Evolutionary conservation across 805 yeast genomes (phyloP), one percentile per base, ranked within the genome.

Genomic region (Kodamaea leandrae): DNA sequence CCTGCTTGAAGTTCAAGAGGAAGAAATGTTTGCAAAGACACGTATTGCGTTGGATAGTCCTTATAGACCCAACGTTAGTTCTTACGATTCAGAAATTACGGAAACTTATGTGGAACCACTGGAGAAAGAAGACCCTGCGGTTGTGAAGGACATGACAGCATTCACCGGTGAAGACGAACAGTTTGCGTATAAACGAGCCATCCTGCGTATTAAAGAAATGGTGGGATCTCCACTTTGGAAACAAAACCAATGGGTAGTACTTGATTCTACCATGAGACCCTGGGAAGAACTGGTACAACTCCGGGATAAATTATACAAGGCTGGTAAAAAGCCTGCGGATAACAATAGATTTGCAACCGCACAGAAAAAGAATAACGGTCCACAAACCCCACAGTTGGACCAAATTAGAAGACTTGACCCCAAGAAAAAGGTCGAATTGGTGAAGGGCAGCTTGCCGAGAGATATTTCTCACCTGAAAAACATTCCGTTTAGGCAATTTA

Each of bases 161-260:
- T 83, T 83, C 51, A 83, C 88, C 0, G 90, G 90, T 17, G 87
- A 83, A 51, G 90, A 83, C 58, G 90, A 83, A 54, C 73, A 72
- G 61, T 83, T 83, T 60, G 88, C 90, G 3, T 83, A 74, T 52
- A 78, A 77, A 46, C 62, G 90, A 48, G 89, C 90, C 0, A 80
- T 82, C 1, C 78, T 82, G 51, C 63, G 90, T 47, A 69, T 83
- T 26, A 68, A 69, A 39, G 83, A 78, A 48, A 78, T 78, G 82
- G 72, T 77, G 3, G 68, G 72, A 1, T 73, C 80, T 0, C 63
- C 59, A 25, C 39, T 54, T 21, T 83, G 86, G 83, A 70, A 83
- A 46, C 39, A 32, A 10, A 39, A 50, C 4, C 61, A 60, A 14
- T 82, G 87, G 88, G 61, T 69, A 2, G 86, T 86, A 5, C 57